A percentile compares a stretch with the other conserved stretches of the same genome.
These are phyloP conservation scores for Phytophthora melonis DNA, from an alignment of 352 stramenopile genomes.

Conservation along the genomic window DNA sequence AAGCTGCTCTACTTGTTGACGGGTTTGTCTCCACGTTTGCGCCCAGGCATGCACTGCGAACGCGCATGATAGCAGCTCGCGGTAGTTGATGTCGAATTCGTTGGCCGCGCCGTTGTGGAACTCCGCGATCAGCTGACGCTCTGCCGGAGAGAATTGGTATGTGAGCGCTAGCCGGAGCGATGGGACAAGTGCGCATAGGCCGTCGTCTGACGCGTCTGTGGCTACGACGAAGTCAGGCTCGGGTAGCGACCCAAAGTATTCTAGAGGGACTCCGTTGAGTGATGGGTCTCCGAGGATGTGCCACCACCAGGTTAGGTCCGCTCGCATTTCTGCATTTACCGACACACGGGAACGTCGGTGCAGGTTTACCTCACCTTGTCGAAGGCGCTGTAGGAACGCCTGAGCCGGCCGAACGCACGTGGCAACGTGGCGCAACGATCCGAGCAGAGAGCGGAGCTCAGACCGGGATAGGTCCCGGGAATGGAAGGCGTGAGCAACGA, in stretches of 20 bases:
- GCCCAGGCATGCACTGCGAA: background rate
- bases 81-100: background rate
- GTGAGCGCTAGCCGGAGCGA: background rate
- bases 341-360: too few relatives aligned
- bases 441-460: background rate
- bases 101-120: background rate
- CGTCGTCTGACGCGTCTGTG: too few relatives aligned
- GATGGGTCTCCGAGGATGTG: background rate
- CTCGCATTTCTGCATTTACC: background rate
- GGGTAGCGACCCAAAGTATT: background rate
- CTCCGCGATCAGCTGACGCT: too few relatives aligned
- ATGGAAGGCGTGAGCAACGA: background rate
- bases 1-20: background rate
- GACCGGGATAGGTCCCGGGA: background rate
- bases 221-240: too few relatives aligned
- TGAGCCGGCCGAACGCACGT: background rate
- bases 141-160: background rate
- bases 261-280: background rate
- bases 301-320: constrained; percentile 3
- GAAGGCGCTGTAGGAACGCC: constrained; percentile 6
- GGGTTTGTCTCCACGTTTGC: too few relatives aligned
- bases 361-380: background rate
- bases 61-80: background rate
- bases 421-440: background rate
- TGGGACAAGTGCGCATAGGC: too few relatives aligned